Conservation (phyloP, 2,329 filamentous ascomycete species). For the Lachnellula subtilissima region DNA sequence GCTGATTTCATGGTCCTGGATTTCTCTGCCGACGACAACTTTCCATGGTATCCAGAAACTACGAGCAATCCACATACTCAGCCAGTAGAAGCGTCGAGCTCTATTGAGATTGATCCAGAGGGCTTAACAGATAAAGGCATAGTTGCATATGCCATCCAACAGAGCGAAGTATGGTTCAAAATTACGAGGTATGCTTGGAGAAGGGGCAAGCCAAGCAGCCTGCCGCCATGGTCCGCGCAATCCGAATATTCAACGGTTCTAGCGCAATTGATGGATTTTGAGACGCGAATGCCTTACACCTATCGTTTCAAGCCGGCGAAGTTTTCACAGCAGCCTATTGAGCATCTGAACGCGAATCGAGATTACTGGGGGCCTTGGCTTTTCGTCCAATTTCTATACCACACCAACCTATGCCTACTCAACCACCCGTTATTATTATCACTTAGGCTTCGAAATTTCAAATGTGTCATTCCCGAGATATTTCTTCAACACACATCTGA, state of each 20-base stretch:
- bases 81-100: neutral
- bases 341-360: constrained; percentile 40
- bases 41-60: constrained; percentile 37
- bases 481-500: constrained; percentile 51
- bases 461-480: constrained; percentile 47
- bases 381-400: constrained; percentile 48
- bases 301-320: constrained; percentile 47
- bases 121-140: constrained; percentile 36
- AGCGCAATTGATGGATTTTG: constrained; percentile 46
- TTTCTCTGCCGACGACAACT: constrained; percentile 32
- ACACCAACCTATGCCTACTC: constrained; percentile 47
- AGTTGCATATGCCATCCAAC: constrained; percentile 40
- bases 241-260: constrained; percentile 49
- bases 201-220: constrained; percentile 38
- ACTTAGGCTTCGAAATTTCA: constrained; percentile 47
- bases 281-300: constrained; percentile 45
- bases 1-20: constrained; percentile 38
- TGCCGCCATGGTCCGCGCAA: constrained; percentile 44
- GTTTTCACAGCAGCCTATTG: constrained; percentile 38
- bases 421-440: constrained; percentile 52
- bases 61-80: constrained; percentile 20
- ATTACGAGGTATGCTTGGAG: constrained; percentile 43
- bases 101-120: constrained; percentile 12
- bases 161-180: constrained; percentile 45
- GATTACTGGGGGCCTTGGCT: constrained; percentile 52